These are phyloP conservation scores for Garcileccinum viscosum DNA, from an alignment of 1,284 basidiomycete genomes.

Conservation along the genomic window DNA sequence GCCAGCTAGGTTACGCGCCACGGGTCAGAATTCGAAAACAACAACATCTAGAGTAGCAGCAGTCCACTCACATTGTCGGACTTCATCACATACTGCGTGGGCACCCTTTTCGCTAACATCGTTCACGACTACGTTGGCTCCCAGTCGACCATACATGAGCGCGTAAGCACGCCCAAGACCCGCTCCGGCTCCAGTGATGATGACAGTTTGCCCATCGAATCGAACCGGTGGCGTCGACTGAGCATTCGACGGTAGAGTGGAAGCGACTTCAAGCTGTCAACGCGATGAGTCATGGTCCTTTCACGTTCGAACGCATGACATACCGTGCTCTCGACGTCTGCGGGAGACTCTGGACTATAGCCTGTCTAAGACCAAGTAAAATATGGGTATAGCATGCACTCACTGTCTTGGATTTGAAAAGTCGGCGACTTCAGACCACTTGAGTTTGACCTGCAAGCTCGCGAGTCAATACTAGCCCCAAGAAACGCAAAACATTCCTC, in stretches of 20 bases:
- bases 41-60: background rate
- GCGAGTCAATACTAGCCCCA: conserved; percentile 5
- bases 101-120: conserved; percentile 91
- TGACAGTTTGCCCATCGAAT: conserved; percentile 90
- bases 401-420: conserved; percentile 82
- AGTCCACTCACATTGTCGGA: conserved; percentile 67
- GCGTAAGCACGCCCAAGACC: conserved; percentile 95
- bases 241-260: conserved; percentile 71
- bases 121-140: conserved; percentile 97
- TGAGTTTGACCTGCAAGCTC: conserved; percentile 67
- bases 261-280: conserved; percentile 72
- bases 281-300: conserved; percentile 6
- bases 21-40: background rate
- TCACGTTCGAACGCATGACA: conserved; percentile 14
- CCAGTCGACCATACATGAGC: conserved; percentile 87
- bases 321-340: conserved; percentile 76
- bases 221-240: conserved; percentile 78
- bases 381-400: conserved; percentile 30
- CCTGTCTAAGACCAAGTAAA: conserved; percentile 7
- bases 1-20: conserved; percentile 59
- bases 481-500: conserved; percentile 31
- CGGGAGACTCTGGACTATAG: conserved; percentile 67
- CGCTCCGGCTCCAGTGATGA: conserved; percentile 93
- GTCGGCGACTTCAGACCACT: conserved; percentile 84
- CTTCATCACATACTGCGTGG: conserved; percentile 84